Conservation (phyloP, 2,329 filamentous ascomycete genomes). For the Cyclaneusma minus region DNA sequence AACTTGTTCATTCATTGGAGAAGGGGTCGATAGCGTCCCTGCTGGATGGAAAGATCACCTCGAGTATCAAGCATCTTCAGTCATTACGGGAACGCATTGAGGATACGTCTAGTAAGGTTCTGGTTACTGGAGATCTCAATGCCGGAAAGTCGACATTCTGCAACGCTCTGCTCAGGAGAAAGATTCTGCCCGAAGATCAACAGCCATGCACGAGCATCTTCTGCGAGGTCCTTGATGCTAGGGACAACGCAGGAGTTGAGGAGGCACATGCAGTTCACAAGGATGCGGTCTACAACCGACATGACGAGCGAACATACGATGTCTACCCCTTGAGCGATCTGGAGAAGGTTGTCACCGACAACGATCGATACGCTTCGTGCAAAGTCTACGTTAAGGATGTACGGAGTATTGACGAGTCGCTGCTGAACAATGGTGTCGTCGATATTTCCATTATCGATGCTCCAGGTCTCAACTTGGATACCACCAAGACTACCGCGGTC, state of each 20-base stretch:
- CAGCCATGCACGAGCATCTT: conserved; percentile 98
- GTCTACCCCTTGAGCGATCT: conserved; percentile 65
- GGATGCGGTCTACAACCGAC: conserved; percentile 62
- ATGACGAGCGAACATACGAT: conserved; percentile 89
- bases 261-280: conserved; percentile 93
- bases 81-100: conserved; percentile 86
- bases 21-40: conserved; percentile 82
- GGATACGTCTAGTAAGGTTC: conserved; percentile 90
- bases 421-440: conserved; percentile 94
- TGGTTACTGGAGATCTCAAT: conserved; percentile 91
- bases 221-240: conserved; percentile 86
- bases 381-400: conserved; percentile 94
- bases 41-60: conserved; percentile 84
- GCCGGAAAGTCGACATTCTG: conserved; percentile 98
- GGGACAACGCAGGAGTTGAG: conserved; percentile 80
- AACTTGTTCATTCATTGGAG: conserved; percentile 87
- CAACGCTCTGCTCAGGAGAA: conserved; percentile 85
- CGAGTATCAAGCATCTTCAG: conserved; percentile 81
- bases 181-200: conserved; percentile 89
- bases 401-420: conserved; percentile 75
- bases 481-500: conserved; percentile 89
- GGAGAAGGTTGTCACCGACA: conserved; percentile 81
- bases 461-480: conserved; percentile 88
- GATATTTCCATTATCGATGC: conserved; percentile 97
- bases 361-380: conserved; percentile 79